Percentiles rank a stretch among this genome's conserved stretches.
Evolutionary conservation across 768 basidiomycete species (phyloP).

Genomic region (Russula sp.): DNA sequence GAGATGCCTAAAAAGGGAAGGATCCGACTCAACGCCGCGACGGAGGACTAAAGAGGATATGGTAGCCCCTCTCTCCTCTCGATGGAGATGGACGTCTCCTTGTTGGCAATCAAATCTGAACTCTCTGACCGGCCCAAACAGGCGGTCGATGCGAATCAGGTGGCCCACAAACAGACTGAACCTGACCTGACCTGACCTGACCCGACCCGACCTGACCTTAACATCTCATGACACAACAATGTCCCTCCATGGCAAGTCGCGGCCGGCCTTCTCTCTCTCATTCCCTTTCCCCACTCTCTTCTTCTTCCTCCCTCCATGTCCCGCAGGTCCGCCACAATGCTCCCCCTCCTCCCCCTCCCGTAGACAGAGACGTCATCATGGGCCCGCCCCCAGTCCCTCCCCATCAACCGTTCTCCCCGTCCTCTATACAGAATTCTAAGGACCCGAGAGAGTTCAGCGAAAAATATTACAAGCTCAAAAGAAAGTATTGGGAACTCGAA

Average conservation of each 20-base stretch:
- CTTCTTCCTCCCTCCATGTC: constrained; percentile 22
- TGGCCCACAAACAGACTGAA: too few relatives aligned
- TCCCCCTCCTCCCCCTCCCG: constrained; percentile 33
- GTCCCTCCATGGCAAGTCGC: constrained; percentile 30
- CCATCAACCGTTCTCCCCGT: constrained; percentile 35
- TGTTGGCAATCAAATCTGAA: constrained; percentile 11
- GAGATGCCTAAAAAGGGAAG: constrained; percentile 32
- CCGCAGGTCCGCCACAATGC: constrained; percentile 27
- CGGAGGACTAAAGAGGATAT: constrained; percentile 24
- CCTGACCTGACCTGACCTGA: constrained; percentile 8
- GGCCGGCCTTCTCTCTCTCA: constrained; percentile 22
- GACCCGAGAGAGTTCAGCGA: constrained; percentile 51
- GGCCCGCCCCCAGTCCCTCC: constrained; percentile 45
- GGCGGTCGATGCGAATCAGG: not conserved
- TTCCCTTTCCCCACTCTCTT: constrained; percentile 31
- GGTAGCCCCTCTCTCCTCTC: constrained; percentile 20
- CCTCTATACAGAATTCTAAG: constrained; percentile 35
- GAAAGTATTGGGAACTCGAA: constrained; percentile 64
- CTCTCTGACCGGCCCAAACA: constrained; percentile 10
- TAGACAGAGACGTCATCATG: constrained; percentile 53
- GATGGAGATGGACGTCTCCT: constrained; percentile 13
- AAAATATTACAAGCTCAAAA: constrained; percentile 65
- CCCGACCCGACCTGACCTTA: constrained; percentile 10
- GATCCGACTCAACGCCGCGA: constrained; percentile 35
- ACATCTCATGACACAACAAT: constrained; percentile 27